Evolutionary conservation across 345 rosid species (phyloP).

Genomic region (Populus nigra): DNA sequence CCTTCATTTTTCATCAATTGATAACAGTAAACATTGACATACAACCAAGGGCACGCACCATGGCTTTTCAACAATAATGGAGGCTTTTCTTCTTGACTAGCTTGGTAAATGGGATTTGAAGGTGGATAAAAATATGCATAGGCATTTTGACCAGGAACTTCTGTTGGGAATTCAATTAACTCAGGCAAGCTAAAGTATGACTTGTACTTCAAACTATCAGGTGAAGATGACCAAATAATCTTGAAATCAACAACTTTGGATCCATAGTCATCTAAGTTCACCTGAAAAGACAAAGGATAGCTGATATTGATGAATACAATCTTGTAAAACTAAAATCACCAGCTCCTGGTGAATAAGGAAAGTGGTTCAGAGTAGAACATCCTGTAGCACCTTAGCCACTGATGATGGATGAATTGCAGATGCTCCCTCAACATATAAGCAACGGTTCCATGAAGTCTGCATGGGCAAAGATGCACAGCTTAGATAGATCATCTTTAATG

Average conservation of each 20-base stretch:
- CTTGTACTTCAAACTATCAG: slow-evolving; percentile 60
- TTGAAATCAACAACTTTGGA: slow-evolving; percentile 47
- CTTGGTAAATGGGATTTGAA: slow-evolving; percentile 59
- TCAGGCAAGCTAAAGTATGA: slow-evolving; percentile 79
- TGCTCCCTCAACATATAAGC: slow-evolving; percentile 82
- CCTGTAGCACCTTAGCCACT: slow-evolving; percentile 64
- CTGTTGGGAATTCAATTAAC: slow-evolving; percentile 86
- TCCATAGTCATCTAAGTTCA: slow-evolving; percentile 57
- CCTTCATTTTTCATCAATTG: neutral
- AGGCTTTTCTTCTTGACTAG: slow-evolving; percentile 73
- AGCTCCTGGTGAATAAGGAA: neutral
- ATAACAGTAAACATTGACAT: neutral
- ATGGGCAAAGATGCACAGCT: slow-evolving; percentile 16
- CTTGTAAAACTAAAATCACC: neutral
- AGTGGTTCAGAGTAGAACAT: neutral
- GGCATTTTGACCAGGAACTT: slow-evolving; percentile 75
- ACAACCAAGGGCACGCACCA: slow-evolving; percentile 45
- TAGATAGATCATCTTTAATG: slow-evolving; percentile 9
- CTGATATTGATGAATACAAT: neutral
- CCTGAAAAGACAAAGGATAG: slow-evolving; percentile 38
- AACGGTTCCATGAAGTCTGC: slow-evolving; percentile 61
- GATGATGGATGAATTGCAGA: slow-evolving; percentile 82
- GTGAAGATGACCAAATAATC: slow-evolving; percentile 86
- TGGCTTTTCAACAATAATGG: slow-evolving; percentile 86
- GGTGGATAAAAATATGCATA: slow-evolving; percentile 91